A percentile compares a stretch with the other conserved stretches of the same genome.
phyloP scores from a whole-genome alignment of 2,329 filamentous ascomycete genomes.

The Apiospora aurea region DNA sequence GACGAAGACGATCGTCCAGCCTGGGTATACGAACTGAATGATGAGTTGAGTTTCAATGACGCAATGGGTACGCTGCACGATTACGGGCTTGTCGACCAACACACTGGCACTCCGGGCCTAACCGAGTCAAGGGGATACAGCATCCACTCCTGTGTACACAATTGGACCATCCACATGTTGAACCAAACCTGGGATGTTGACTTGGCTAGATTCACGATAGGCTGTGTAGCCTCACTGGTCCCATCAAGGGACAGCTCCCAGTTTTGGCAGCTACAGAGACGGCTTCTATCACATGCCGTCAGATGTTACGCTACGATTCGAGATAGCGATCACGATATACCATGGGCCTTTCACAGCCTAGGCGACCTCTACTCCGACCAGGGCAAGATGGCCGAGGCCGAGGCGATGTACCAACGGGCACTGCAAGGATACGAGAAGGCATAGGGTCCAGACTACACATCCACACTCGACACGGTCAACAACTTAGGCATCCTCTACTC shows the following conservation, averaged over 20 bases:
- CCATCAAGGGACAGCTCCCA: conserved; percentile 23
- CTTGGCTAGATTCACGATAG: conserved; percentile 28
- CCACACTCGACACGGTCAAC: too few relatives aligned
- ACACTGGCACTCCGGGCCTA: not conserved
- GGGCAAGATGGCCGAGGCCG: conserved; percentile 36
- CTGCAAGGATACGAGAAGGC: conserved; percentile 35
- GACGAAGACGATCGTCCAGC: not conserved
- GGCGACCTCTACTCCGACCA: conserved; percentile 40
- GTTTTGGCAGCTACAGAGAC: conserved; percentile 31
- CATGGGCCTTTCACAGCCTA: conserved; percentile 30
- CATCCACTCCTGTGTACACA: conserved; percentile 41
- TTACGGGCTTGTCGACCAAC: conserved; percentile 28
- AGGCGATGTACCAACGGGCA: conserved; percentile 41
- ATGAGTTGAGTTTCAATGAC: conserved; percentile 26
- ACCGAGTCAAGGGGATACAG: conserved; percentile 24
- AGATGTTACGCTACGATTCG: conserved; percentile 23
- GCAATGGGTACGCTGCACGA: conserved; percentile 26
- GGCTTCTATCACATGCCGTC: conserved; percentile 32
- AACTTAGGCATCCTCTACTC: too few relatives aligned
- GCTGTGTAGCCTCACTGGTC: conserved; percentile 30
- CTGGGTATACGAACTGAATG: conserved; percentile 25
- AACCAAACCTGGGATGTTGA: conserved; percentile 29
- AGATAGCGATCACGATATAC: conserved; percentile 23
- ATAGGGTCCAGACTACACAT: conserved; percentile 8
- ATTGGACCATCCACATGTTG: conserved; percentile 30